phyloP scores from a whole-genome alignment of 495 filamentous ascomycete genomes.

The Schizothecium vesticola region DNA sequence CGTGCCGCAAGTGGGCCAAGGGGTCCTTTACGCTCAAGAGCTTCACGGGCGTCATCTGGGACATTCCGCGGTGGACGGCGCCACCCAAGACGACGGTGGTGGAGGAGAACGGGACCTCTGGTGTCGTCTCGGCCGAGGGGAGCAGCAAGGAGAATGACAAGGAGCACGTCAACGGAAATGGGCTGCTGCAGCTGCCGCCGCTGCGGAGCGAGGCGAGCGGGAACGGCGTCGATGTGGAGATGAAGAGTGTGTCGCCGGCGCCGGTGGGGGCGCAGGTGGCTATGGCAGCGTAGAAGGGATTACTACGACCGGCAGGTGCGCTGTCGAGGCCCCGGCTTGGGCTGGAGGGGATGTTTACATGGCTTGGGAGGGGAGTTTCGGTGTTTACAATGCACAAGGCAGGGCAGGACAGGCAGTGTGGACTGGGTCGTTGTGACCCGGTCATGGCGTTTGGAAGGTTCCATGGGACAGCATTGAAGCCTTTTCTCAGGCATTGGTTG shows the following conservation, averaged over 20 bases:
- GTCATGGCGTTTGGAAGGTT: not conserved
- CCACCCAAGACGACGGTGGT: constrained; percentile 49
- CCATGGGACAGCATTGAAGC: not conserved
- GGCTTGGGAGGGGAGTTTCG: not conserved
- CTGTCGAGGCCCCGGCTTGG: too few relatives aligned
- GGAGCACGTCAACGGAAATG: constrained; percentile 57
- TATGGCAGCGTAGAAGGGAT: not conserved
- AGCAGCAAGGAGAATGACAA: constrained; percentile 74
- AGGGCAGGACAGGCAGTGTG: not conserved
- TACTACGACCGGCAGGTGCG: not conserved
- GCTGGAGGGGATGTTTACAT: not conserved
- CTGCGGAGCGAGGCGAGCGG: constrained; percentile 60
- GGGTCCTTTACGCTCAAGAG: constrained; percentile 79
- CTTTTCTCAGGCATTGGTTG: not conserved
- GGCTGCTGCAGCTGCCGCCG: not conserved
- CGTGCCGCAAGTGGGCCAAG: constrained; percentile 86
- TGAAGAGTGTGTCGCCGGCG: constrained; percentile 26
- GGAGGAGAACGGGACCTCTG: constrained; percentile 26
- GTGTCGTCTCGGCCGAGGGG: constrained; percentile 52
- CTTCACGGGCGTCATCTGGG: constrained; percentile 87
- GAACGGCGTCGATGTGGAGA: constrained; percentile 50
- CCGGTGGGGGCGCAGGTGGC: not conserved
- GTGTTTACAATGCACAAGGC: not conserved
- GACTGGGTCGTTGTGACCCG: not conserved
- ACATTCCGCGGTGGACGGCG: constrained; percentile 76